Conservation (phyloP, 495 filamentous ascomycete species). For the Immersiella caudata region DNA sequence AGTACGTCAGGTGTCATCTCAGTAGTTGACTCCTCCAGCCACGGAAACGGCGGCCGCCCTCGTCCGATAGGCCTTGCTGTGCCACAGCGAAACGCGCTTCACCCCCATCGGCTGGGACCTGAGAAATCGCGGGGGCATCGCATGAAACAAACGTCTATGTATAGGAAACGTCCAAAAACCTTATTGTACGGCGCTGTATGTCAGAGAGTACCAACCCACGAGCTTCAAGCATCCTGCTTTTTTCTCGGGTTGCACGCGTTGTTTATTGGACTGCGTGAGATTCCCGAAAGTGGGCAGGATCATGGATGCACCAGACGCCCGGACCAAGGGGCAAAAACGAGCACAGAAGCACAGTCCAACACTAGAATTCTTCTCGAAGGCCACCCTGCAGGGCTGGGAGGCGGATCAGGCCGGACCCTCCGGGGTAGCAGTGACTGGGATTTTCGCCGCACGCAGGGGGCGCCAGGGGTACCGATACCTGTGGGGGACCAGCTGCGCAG, state of each 20-base stretch:
- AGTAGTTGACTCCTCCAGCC: neutral
- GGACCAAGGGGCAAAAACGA: conserved; percentile 19
- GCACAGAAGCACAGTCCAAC: conserved; percentile 27
- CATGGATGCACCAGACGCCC: conserved; percentile 12
- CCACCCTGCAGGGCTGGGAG: conserved; percentile 30
- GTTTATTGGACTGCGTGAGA: neutral
- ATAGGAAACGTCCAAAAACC: neutral
- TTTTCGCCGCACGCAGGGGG: conserved; percentile 15
- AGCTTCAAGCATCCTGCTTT: neutral
- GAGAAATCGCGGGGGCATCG: neutral
- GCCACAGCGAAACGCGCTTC: neutral
- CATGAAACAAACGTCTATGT: conserved; percentile 1
- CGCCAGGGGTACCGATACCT: conserved; percentile 25
- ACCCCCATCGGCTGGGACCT: neutral
- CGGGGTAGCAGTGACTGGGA: conserved; percentile 24
- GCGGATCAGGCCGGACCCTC: conserved; percentile 26
- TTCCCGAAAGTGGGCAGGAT: neutral
- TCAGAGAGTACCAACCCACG: neutral
- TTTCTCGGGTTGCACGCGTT: neutral
- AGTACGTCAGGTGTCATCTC: conserved; percentile 1
- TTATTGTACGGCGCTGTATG: conserved; percentile 4
- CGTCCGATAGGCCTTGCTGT: conserved; percentile 1
- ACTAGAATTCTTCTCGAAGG: conserved; percentile 41
- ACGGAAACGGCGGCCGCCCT: neutral
- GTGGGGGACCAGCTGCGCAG: neutral